Percentiles rank a stretch among this genome's conserved stretches.
Evolutionary conservation across 75 land plant genomes (phyloP).

Genomic region (Chamaecyparis obtusa): DNA sequence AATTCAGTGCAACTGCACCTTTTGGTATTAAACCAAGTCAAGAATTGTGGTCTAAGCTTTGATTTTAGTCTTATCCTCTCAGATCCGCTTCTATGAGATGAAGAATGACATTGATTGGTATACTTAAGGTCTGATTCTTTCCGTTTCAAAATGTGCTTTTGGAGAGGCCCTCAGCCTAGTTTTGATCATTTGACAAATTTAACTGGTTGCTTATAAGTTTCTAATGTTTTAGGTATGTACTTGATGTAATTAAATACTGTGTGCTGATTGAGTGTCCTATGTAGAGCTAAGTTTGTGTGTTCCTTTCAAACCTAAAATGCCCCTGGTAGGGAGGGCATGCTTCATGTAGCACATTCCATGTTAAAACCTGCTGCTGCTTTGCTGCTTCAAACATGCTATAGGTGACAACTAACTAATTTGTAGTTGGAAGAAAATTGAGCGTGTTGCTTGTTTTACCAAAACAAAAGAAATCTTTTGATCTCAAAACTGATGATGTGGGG

Average conservation of each 20-base stretch:
- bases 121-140: background rate
- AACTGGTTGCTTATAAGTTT: too few species aligned
- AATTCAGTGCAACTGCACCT: background rate
- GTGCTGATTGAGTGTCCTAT: background rate
- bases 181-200: too few species aligned
- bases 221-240: background rate
- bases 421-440: background rate
- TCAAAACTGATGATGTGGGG: background rate
- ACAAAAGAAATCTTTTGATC: background rate
- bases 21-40: background rate
- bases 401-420: background rate
- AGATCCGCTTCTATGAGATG: background rate
- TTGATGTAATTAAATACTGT: background rate
- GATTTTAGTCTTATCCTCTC: background rate
- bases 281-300: background rate
- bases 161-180: background rate
- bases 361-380: background rate
- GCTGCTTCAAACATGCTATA: background rate
- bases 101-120: background rate
- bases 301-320: background rate
- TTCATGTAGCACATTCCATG: background rate
- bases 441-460: background rate
- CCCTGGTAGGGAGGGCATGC: background rate
- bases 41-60: slow-evolving; percentile 1
- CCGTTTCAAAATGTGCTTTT: background rate